phyloP scores from a whole-genome alignment of 768 basidiomycete genomes.

The Mycena indigotica region DNA sequence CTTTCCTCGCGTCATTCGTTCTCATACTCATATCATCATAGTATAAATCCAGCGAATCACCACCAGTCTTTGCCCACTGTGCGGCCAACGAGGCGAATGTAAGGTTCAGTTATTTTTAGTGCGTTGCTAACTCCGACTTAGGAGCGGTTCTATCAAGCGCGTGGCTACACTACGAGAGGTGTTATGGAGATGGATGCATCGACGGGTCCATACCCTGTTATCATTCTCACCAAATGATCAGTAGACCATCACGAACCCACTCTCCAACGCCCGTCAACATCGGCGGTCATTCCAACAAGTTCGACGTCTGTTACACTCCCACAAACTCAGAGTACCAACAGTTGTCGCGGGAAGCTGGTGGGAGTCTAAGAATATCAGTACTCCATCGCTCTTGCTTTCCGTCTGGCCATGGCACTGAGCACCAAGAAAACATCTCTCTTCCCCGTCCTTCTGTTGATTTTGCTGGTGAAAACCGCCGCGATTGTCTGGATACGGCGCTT shows the following conservation, averaged over 20 bases:
- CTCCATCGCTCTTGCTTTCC: no score
- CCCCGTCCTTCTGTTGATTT: neutral
- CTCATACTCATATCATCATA: neutral
- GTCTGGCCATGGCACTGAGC: conserved; percentile 1
- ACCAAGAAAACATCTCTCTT: neutral
- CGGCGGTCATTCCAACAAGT: no score
- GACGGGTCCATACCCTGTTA: conserved; percentile 31
- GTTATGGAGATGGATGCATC: conserved; percentile 19
- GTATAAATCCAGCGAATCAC: conserved; percentile 4
- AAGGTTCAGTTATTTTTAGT: neutral
- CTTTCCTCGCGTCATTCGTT: neutral
- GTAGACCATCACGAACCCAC: conserved; percentile 2
- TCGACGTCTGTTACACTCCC: no score
- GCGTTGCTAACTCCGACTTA: neutral
- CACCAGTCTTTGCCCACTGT: conserved; percentile 12
- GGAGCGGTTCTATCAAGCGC: conserved; percentile 17
- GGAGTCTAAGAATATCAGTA: no score
- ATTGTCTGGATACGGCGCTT: conserved; percentile 6
- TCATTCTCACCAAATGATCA: conserved; percentile 13
- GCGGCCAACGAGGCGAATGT: conserved; percentile 19
- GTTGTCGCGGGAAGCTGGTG: no score
- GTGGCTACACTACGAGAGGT: conserved; percentile 13
- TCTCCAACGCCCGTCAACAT: no score
- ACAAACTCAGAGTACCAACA: no score
- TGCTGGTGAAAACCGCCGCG: conserved; percentile 4